phyloP scores from a whole-genome alignment of 106 monocot species.

The Ottelia alismoides region DNA sequence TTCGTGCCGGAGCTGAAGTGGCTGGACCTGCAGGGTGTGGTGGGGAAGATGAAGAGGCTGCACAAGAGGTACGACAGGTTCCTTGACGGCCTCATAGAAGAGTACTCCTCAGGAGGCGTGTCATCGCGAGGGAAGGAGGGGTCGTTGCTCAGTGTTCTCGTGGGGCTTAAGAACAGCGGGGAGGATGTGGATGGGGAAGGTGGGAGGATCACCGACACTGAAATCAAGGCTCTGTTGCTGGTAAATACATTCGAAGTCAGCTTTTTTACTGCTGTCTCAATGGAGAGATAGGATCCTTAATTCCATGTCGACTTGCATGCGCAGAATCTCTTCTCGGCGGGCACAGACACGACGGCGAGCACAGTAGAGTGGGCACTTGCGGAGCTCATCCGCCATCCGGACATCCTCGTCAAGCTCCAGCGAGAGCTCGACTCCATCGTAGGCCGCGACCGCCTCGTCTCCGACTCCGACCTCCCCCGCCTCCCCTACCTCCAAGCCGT shows the following conservation, averaged over 20 bases:
- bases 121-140: too few relatives aligned
- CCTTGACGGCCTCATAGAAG: conserved; percentile 33
- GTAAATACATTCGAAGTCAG: too few relatives aligned
- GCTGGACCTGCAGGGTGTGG: conserved; percentile 42
- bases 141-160: not conserved
- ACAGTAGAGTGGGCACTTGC: conserved; percentile 5
- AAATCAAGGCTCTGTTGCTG: too few relatives aligned
- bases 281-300: too few relatives aligned
- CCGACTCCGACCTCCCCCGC: conserved; percentile 1
- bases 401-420: not conserved
- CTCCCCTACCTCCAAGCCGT: conserved; percentile 11
- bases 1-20: conserved; percentile 32
- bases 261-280: too few relatives aligned
- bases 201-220: too few relatives aligned
- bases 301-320: too few relatives aligned
- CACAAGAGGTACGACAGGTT: conserved; percentile 25
- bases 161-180: not conserved
- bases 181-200: too few relatives aligned
- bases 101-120: not conserved
- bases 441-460: not conserved
- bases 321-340: not conserved
- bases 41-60: conserved; percentile 13
- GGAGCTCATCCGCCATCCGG: conserved; percentile 1
- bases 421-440: conserved; percentile 2
- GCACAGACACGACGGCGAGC: conserved; percentile 6